Evolutionary conservation across 2,329 filamentous ascomycete genomes (phyloP).

Genomic region (Magnaporthiopsis rhizophila): DNA sequence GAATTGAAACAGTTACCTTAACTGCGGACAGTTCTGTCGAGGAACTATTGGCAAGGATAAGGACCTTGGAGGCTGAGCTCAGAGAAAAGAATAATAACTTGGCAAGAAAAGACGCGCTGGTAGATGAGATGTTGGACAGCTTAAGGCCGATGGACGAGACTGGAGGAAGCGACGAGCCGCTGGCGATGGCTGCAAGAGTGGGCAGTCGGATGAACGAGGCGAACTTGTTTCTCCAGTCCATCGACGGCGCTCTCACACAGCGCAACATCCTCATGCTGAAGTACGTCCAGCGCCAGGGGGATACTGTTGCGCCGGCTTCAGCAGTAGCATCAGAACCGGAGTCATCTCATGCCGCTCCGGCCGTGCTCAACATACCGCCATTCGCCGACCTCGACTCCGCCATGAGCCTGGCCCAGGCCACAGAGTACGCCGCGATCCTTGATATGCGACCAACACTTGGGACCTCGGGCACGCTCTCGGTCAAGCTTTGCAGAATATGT

Average conservation of each 20-base stretch:
- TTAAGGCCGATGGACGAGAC: neutral
- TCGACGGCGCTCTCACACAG: neutral
- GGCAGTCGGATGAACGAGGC: neutral
- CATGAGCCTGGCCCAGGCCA: neutral
- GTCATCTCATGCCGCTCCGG: neutral
- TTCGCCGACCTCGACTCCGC: neutral
- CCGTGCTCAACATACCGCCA: neutral
- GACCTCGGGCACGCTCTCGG: neutral
- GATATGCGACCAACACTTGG: neutral
- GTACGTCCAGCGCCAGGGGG: neutral
- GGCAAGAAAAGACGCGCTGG: neutral
- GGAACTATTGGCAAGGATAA: neutral
- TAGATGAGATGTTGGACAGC: neutral
- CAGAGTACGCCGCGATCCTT: neutral
- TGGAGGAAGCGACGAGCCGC: neutral
- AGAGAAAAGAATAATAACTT: neutral
- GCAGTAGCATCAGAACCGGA: neutral
- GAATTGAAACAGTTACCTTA: neutral
- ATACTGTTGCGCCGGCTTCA: neutral
- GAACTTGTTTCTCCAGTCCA: neutral
- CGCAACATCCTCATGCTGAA: conserved; percentile 1
- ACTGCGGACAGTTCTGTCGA: neutral
- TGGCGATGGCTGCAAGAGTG: neutral
- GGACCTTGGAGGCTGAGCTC: neutral
- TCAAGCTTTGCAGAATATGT: neutral